These are phyloP conservation scores for Colletotrichum sp. DNA, from an alignment of 2,329 filamentous ascomycete genomes.

Conservation along the genomic window DNA sequence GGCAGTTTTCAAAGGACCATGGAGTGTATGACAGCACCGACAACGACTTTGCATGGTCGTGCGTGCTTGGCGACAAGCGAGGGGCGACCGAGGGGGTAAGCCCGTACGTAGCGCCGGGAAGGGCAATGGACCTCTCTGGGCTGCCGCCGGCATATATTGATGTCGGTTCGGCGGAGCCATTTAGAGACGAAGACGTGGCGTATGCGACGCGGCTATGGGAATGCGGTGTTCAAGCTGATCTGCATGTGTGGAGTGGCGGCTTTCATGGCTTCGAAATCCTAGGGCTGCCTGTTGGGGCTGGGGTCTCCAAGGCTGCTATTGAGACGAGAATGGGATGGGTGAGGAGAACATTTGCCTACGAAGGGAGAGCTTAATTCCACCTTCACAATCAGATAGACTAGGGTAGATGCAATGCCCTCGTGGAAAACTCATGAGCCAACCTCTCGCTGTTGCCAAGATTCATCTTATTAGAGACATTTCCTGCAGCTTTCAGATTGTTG, in stretches of 20 bases:
- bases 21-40: constrained; percentile 32
- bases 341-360: background rate
- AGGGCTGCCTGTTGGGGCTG: constrained; percentile 1
- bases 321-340: constrained; percentile 17
- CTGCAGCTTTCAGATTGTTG: background rate
- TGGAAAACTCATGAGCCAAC: background rate
- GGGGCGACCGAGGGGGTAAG: constrained; percentile 35
- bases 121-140: constrained; percentile 37
- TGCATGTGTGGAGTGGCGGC: constrained; percentile 47
- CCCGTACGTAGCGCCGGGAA: constrained; percentile 39
- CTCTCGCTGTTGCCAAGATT: background rate
- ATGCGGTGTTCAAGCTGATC: constrained; percentile 44
- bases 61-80: constrained; percentile 38
- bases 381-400: background rate
- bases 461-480: background rate
- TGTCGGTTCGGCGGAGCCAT: constrained; percentile 37
- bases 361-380: background rate
- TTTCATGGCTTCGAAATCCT: constrained; percentile 42
- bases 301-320: background rate
- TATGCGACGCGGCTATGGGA: constrained; percentile 39
- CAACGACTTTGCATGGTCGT: constrained; percentile 46
- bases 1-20: constrained; percentile 26
- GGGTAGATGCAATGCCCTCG: background rate
- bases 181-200: constrained; percentile 39
- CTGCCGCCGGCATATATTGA: constrained; percentile 50